Base-by-base conservation (phyloP, 257 asterid species). In the Anisodus tanguticus region DNA sequence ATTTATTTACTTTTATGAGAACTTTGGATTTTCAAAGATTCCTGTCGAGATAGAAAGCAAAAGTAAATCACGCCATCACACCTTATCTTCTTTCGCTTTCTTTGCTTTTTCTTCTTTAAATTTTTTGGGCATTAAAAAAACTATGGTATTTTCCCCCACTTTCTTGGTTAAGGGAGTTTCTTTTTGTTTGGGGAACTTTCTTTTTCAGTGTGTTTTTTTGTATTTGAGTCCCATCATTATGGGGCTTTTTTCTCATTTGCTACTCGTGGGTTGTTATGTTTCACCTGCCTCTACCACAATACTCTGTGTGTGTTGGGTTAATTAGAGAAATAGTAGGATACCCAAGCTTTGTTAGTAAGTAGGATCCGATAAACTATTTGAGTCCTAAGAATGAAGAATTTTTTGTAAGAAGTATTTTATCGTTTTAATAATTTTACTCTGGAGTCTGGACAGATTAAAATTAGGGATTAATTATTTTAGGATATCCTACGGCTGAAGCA, bases 1-100 rank as follows among this genome's bases (percentile, higher is more conserved):
- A 83, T 71, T 31, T 74, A 70, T 67, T 58, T 76, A 83, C 58
- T 62, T 67, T 86, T 86, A 49, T 82, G 54, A 87, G 85, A 86
- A 77, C 49, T 83, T 88, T 84, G 62, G 85, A 85, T 87, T 85
- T 88, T 87, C 87, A 87, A 89, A 91, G 90, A 90, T 91, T 91
- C 94, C 87, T 85, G 91, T 88, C 91, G 59, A 84, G 84, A 72
- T 54, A 85, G 84, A 91, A 90, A 90, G 93, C 90, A 86, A 91
- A 91, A 91, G 91, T 87, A 84, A 72, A 82, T 63, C 91, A 85
- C 90, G 88, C 94, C 88, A 60, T 85, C 87, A 66, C 86, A 84
- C 85, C 85, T 85, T 86, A 88, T 90, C 81, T 69, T 77, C 83
- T 59, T 83, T 91, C 89, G 91, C 90, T 90, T 82, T 90, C 94